These are phyloP conservation scores for Ceratocystis cubensis DNA, from an alignment of 2,329 filamentous ascomycete genomes.

Conservation along the genomic window DNA sequence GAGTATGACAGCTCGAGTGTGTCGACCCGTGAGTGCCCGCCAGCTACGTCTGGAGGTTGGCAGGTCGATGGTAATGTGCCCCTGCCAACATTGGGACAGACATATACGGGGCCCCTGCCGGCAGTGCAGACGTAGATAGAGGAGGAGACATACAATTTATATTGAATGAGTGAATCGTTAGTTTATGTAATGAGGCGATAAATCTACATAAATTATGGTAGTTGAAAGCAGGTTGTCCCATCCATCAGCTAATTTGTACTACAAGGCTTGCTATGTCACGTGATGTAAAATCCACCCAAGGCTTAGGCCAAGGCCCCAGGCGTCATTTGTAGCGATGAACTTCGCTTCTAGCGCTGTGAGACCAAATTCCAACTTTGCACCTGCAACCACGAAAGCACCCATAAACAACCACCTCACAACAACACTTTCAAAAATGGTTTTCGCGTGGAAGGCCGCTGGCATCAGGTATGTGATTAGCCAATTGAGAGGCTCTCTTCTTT, in stretches of 20 bases:
- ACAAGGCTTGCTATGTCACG: not conserved
- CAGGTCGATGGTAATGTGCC: conserved; percentile 55
- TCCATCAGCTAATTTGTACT: not conserved
- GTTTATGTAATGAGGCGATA: not conserved
- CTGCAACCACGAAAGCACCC: conserved; percentile 10
- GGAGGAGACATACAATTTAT: not conserved
- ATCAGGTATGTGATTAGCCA: conserved; percentile 61
- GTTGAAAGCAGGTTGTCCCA: not conserved
- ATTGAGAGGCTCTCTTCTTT: conserved; percentile 13
- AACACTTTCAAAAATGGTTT: conserved; percentile 62
- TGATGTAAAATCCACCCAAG: not conserved
- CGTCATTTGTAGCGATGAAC: conserved; percentile 16
- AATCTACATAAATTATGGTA: too few relatives aligned
- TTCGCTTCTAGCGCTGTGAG: conserved; percentile 11
- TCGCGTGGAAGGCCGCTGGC: conserved; percentile 97
- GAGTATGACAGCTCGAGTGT: conserved; percentile 51
- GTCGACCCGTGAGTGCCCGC: conserved; percentile 56
- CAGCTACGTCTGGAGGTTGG: conserved; percentile 58
- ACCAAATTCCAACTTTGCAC: not conserved
- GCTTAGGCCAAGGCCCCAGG: conserved; percentile 4
- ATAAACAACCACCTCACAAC: conserved; percentile 26
- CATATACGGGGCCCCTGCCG: conserved; percentile 26
- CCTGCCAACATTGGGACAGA: conserved; percentile 56
- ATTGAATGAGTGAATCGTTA: not conserved
- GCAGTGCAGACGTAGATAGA: not conserved